Evolutionary conservation across 1,139 yeast species (phyloP), one percentile per base, ranked within the genome.

Genomic region (Magnusiomyces suaveolens): DNA sequence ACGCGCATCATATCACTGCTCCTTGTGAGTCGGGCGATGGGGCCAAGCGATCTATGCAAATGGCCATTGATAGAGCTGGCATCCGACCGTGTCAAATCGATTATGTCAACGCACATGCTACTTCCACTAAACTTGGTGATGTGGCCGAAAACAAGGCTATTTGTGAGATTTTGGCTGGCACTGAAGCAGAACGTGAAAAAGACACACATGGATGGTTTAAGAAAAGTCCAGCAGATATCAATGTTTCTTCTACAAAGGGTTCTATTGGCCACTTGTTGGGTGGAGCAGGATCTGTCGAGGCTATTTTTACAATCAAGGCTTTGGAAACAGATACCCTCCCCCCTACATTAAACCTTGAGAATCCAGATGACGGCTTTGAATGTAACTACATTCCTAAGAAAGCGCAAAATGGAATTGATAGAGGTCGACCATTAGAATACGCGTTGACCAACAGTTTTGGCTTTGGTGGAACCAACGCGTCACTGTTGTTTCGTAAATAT

Each of bases 101-200:
- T 53, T 92, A 89, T 65, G 76, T 94, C 52, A 94, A 94, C 69
- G 97, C 98, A 1, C 99, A 94, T 69, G 98, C 99, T 0, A 94
- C 99, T 0, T 87, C 96, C 0, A 94, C 99, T 0, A 72, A 74
- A 6, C 73, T 90, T 8, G 99, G 99, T 2, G 99, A 94, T 65
- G 72, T 81, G 23, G 95, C 96, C 0, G 99, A 94, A 66, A 82
- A 85, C 63, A 68, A 69, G 49, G 98, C 97, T 2, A 82, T 92
- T 54, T 69, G 73, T 52, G 55, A 66, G 3, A 66, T 87, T 10
- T 79, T 84, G 58, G 66, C 64, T 1, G 63, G 69, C 1, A 59
- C 63, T 12, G 64, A 67, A 23, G 64, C 69, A 0, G 63, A 69
- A 2, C 57, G 56, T 4, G 53, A 59, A 2, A 51, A 51, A 10